Conservation (phyloP, 805 yeast genomes). For the Candida ortonii region DNA sequence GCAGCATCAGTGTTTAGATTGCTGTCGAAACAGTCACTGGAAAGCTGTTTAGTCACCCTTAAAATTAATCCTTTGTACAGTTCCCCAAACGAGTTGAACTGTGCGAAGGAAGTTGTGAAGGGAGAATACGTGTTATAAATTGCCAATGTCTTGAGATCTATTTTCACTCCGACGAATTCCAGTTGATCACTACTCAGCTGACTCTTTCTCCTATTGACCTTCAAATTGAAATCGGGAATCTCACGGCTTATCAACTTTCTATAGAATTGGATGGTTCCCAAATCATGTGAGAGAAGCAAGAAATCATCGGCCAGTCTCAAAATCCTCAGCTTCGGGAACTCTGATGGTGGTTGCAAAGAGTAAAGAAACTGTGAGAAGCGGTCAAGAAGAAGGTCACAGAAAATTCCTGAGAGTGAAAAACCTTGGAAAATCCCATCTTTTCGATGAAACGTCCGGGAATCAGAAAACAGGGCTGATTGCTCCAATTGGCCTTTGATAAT, state of each 20-base stretch:
- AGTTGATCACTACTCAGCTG: slow-evolving; percentile 21
- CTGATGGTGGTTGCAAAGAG: slow-evolving; percentile 19
- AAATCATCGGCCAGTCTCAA: slow-evolving; percentile 85
- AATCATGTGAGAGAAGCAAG: slow-evolving; percentile 55
- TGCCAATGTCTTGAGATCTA: slow-evolving; percentile 33
- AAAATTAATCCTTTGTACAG: slow-evolving; percentile 26
- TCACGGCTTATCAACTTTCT: slow-evolving; percentile 33
- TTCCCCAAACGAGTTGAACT: slow-evolving; percentile 14
- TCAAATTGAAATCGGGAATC: slow-evolving; percentile 42
- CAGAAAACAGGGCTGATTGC: slow-evolving; percentile 44
- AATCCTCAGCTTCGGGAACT: slow-evolving; percentile 33
- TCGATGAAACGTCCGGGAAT: slow-evolving; percentile 41
- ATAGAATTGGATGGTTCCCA: slow-evolving; percentile 30
- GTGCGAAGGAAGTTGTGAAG: slow-evolving; percentile 12
- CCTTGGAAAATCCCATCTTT: slow-evolving; percentile 83
- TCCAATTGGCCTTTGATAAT: slow-evolving; percentile 51
- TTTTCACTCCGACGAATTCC: slow-evolving; percentile 42
- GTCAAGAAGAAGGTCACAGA: slow-evolving; percentile 75
- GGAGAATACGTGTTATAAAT: slow-evolving; percentile 34
- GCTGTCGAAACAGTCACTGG: slow-evolving; percentile 29
- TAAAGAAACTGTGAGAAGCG: slow-evolving; percentile 43
- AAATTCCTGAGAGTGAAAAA: slow-evolving; percentile 64
- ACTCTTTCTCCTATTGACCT: slow-evolving; percentile 41
- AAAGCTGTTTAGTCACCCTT: slow-evolving; percentile 33
- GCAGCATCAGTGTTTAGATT: slow-evolving; percentile 22